These are phyloP conservation scores for Arthrocladium fulminans DNA, from an alignment of 2,329 filamentous ascomycete species.

Conservation along the genomic window DNA sequence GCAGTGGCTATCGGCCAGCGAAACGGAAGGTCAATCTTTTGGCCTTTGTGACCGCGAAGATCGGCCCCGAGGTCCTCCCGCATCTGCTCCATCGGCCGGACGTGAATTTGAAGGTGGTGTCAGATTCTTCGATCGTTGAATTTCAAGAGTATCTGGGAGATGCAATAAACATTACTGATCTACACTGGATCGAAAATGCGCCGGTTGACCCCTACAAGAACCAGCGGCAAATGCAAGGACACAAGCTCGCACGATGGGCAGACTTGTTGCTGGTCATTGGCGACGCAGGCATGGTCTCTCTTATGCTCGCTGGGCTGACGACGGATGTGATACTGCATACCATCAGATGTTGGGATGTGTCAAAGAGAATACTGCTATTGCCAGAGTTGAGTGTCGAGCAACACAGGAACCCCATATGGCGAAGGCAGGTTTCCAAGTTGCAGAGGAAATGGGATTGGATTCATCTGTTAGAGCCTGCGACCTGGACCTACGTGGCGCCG, in stretches of 20 bases:
- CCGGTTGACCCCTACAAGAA: slow-evolving; percentile 20
- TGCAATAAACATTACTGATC: slow-evolving; percentile 12
- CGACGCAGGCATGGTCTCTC: slow-evolving; percentile 72
- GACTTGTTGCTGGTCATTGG: slow-evolving; percentile 78
- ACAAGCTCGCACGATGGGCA: slow-evolving; percentile 73
- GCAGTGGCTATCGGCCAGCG: slow-evolving; percentile 2
- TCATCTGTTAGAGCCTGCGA: slow-evolving; percentile 65
- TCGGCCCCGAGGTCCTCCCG: slow-evolving; percentile 22
- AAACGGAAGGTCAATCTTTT: slow-evolving; percentile 20
- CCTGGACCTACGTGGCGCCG: slow-evolving; percentile 59
- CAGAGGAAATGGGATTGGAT: slow-evolving; percentile 81
- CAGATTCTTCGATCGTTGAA: slow-evolving; percentile 17
- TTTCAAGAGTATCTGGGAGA: slow-evolving; percentile 18
- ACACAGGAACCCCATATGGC: slow-evolving; percentile 85
- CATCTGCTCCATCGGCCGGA: slow-evolving; percentile 20
- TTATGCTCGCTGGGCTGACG: slow-evolving; percentile 77
- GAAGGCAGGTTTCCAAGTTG: slow-evolving; percentile 77
- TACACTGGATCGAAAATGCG: slow-evolving; percentile 21
- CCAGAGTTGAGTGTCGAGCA: slow-evolving; percentile 82
- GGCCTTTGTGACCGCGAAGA: slow-evolving; percentile 18
- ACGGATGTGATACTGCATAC: slow-evolving; percentile 74
- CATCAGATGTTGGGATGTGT: slow-evolving; percentile 75
- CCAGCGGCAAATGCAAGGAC: slow-evolving; percentile 19
- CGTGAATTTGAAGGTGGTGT: slow-evolving; percentile 20
- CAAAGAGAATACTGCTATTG: slow-evolving; percentile 74